A percentile compares a stretch with the other conserved stretches of the same genome.
Conservation (phyloP, 768 basidiomycete species). For the Hysterangium stoloniferum region DNA sequence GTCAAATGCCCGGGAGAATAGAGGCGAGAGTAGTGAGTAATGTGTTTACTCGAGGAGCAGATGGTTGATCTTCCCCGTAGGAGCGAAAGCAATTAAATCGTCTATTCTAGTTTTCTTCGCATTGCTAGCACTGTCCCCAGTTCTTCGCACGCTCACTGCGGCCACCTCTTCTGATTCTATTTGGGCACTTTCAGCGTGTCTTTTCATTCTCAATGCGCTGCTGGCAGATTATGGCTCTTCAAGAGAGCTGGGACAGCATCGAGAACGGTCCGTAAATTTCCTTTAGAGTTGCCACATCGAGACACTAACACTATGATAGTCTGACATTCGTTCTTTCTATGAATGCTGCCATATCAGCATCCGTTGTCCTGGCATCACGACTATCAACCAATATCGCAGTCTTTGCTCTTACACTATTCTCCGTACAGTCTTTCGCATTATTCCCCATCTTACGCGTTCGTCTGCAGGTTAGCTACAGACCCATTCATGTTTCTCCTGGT, state of each 20-base stretch:
- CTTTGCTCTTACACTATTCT: slow-evolving; percentile 81
- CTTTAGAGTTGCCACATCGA: not conserved
- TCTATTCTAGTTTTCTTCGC: slow-evolving; percentile 83
- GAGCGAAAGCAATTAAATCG: slow-evolving; percentile 67
- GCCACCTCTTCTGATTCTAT: slow-evolving; percentile 96
- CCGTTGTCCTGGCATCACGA: slow-evolving; percentile 89
- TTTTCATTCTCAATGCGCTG: slow-evolving; percentile 76
- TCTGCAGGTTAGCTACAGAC: slow-evolving; percentile 15
- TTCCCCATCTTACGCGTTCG: slow-evolving; percentile 74
- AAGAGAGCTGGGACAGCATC: slow-evolving; percentile 34
- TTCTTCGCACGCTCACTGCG: slow-evolving; percentile 84
- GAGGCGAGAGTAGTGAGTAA: slow-evolving; percentile 22
- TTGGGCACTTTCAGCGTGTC: slow-evolving; percentile 84
- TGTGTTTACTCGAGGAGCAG: not conserved
- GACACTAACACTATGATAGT: slow-evolving; percentile 32
- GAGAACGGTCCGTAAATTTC: slow-evolving; percentile 46
- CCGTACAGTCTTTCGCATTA: slow-evolving; percentile 76
- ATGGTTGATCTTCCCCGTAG: slow-evolving; percentile 31
- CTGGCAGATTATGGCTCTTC: slow-evolving; percentile 73
- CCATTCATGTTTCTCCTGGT: slow-evolving; percentile 5
- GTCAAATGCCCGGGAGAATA: slow-evolving; percentile 21
- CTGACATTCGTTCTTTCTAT: slow-evolving; percentile 78
- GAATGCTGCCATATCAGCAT: slow-evolving; percentile 88
- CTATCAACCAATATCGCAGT: slow-evolving; percentile 76
- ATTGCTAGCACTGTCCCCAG: slow-evolving; percentile 84